Percentiles rank a stretch among this genome's conserved stretches.
Evolutionary conservation across 139 green algal species (phyloP).

Genomic region (Asterochloris sp.): DNA sequence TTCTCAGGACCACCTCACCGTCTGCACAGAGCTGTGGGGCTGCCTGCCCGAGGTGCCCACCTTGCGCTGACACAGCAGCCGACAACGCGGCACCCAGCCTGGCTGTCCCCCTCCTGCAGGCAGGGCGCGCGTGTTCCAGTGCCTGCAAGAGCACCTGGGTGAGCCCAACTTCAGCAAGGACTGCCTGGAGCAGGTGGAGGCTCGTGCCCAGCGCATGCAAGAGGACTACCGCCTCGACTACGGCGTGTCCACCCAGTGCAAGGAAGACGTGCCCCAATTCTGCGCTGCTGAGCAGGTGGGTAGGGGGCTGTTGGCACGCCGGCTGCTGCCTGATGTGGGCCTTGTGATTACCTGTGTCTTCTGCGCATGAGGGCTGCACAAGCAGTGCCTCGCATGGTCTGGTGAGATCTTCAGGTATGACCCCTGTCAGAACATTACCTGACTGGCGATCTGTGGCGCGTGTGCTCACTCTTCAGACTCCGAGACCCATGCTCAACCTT

Average conservation of each 20-base stretch:
- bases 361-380: too few relatives aligned
- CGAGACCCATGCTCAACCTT: too few relatives aligned
- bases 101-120: conserved; percentile 19
- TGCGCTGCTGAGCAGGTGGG: conserved; percentile 51
- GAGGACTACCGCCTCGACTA: conserved; percentile 74
- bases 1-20: too few relatives aligned
- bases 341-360: too few relatives aligned
- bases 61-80: too few relatives aligned
- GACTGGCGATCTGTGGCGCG: too few relatives aligned
- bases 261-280: conserved; percentile 41
- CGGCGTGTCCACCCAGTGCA: conserved; percentile 64
- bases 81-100: too few relatives aligned
- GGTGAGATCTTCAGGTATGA: neutral
- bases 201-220: conserved; percentile 46
- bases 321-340: too few relatives aligned
- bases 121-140: conserved; percentile 60
- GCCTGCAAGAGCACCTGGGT: conserved; percentile 68
- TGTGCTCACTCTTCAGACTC: too few relatives aligned
- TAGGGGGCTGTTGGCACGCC: too few relatives aligned
- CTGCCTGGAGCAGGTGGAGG: conserved; percentile 54
- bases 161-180: conserved; percentile 63
- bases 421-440: neutral
- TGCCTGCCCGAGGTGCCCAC: too few relatives aligned
- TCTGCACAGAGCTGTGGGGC: neutral
- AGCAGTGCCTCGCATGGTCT: too few relatives aligned